Evolutionary conservation across 345 rosid genomes (phyloP).

Genomic region (Combretum micranthum): DNA sequence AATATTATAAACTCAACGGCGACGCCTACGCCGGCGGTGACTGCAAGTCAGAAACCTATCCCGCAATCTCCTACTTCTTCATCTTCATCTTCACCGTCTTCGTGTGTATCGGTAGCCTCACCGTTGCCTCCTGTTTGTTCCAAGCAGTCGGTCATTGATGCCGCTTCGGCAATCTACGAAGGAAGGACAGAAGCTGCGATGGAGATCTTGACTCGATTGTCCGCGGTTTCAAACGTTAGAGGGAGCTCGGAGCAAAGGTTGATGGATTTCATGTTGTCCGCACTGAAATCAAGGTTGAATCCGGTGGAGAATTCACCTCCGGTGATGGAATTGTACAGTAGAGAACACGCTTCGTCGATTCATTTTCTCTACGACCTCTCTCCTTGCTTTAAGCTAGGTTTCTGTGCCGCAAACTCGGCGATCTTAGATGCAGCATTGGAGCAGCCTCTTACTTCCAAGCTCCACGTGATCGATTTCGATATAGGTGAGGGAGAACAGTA

Average conservation of each 20-base stretch:
- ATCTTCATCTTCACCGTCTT: constrained; percentile 61
- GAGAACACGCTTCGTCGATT: constrained; percentile 52
- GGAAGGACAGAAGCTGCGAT: constrained; percentile 47
- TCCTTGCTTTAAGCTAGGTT: constrained; percentile 79
- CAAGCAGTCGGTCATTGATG: constrained; percentile 56
- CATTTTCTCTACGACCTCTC: constrained; percentile 58
- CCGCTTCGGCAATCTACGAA: constrained; percentile 73
- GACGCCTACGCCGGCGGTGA: no score
- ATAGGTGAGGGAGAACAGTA: constrained; percentile 79
- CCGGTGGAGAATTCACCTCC: constrained; percentile 42
- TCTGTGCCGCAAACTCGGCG: constrained; percentile 82
- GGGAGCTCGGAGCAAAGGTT: constrained; percentile 71
- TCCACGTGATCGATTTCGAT: constrained; percentile 83
- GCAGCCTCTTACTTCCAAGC: constrained; percentile 19
- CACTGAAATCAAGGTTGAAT: constrained; percentile 54
- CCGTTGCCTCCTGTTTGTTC: constrained; percentile 38
- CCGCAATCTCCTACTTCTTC: constrained; percentile 60
- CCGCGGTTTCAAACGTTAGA: constrained; percentile 37
- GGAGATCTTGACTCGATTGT: constrained; percentile 58
- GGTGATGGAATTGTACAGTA: constrained; percentile 46
- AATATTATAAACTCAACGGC: constrained; percentile 32
- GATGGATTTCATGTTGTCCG: constrained; percentile 50
- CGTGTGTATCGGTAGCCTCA: constrained; percentile 56
- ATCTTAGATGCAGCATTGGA: constrained; percentile 58
- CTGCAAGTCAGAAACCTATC: constrained; percentile 25